Evolutionary conservation across 1,284 basidiomycete genomes (phyloP), one percentile per base, ranked within the genome.

Genomic region (Fomitopsis betulina): DNA sequence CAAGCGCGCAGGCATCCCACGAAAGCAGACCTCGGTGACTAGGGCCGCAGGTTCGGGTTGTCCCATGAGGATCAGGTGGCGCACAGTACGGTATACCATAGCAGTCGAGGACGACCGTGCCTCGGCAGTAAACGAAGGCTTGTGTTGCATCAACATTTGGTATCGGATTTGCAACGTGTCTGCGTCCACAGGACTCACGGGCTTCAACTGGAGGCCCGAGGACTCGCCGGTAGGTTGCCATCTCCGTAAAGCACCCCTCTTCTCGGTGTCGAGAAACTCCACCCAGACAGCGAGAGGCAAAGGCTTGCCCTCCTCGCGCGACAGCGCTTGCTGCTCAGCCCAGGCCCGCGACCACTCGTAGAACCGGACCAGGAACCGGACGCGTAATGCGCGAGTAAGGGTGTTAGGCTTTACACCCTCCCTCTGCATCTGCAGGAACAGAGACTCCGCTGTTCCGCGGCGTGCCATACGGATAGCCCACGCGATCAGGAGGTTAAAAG

Each of bases 401-500:
- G 62, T 35, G 62, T 74, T 63, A 10, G 62, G 66, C n/a, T 52
- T 33, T 1, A 75, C 61, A 5, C 65, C 58, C n/a, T 61, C 63
- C 13, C 42, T 54, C 32, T 65, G 55, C 75, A 78, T 75, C 51
- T 59, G 56, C 12, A 39, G 33, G 25, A 77, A 61, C 40, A 77
- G 60, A 1, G 33, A 32, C 21, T 54, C 53, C 30, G 71, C 75
- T 12, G 63, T 67, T 3, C 64, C 59, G 56, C 70, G 74, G 25
- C 67, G 63, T 17, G 71, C 66, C 51, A 68, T 61, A 25, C 71
- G 68, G 54, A 76, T 70, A 27, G 72, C 69, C 47, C 70, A 58
- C 15, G 60, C 59, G 32, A 75, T 62, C 49, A 76, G 66, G 12
- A 73, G 52, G 61, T 76, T 75, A 63, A 67, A 76, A 13, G 75